Evolutionary conservation across 2,329 filamentous ascomycete genomes (phyloP).

Genomic region (Clarireedia homoeocarpa): DNA sequence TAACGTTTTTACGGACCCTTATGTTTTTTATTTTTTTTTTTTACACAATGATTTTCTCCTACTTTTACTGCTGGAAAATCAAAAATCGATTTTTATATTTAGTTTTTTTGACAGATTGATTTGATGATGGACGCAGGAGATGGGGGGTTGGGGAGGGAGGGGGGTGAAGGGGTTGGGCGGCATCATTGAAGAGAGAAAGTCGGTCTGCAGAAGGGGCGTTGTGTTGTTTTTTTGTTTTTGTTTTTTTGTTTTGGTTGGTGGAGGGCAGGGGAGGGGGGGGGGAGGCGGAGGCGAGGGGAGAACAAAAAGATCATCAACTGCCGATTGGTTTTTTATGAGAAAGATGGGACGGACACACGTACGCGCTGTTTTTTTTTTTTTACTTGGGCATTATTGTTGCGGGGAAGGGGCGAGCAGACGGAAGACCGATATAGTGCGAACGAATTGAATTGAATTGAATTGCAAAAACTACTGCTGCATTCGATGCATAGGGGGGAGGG

Average conservation of each 20-base stretch:
- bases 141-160: background rate
- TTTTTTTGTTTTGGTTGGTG: too few species aligned
- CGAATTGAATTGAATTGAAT: background rate
- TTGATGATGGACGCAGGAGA: background rate
- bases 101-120: too few species aligned
- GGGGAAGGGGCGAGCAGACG: too few species aligned
- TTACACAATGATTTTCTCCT: constrained; percentile 7
- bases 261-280: too few species aligned
- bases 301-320: too few species aligned
- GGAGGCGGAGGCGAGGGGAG: too few species aligned
- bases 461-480: too few species aligned
- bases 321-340: background rate
- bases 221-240: background rate
- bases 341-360: background rate
- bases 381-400: too few species aligned
- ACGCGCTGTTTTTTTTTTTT: too few species aligned
- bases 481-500: too few species aligned
- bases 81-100: too few species aligned
- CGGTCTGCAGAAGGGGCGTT: background rate
- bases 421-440: background rate
- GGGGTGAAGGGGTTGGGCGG: too few species aligned
- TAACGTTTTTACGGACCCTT: constrained; percentile 16
- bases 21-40: constrained; percentile 19
- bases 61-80: background rate
- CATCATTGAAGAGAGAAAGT: background rate